Percentiles rank a stretch among this genome's conserved stretches.
Conservation (phyloP, 179 eudicot species). For the Amaranthus tricolor region DNA sequence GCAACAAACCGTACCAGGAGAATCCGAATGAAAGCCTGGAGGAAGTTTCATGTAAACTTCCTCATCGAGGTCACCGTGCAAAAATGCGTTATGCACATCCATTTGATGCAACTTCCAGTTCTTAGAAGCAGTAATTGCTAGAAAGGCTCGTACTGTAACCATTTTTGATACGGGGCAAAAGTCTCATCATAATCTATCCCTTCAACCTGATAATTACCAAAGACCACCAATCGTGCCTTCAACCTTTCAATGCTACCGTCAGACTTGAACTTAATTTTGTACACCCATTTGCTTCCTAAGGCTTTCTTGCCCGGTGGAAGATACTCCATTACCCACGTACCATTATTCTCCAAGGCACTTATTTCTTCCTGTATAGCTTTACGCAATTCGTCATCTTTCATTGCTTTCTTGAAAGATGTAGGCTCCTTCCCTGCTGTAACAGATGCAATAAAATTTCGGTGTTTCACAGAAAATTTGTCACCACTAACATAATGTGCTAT, state of each 20-base stretch:
- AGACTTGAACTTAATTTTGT: background rate
- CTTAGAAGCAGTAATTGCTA: background rate
- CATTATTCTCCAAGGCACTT: too few species aligned
- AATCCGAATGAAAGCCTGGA: background rate
- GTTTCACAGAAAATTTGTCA: background rate
- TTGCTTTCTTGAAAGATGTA: too few species aligned
- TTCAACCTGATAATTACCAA: too few species aligned
- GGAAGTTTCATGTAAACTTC: conserved; percentile 11
- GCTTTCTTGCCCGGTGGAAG: too few species aligned
- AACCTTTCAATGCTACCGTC: background rate
- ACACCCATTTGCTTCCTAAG: too few species aligned
- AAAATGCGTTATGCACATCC: conserved; percentile 5
- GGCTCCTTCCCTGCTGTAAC: background rate
- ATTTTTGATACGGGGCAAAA: too few species aligned
- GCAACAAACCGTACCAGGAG: background rate
- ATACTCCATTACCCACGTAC: too few species aligned
- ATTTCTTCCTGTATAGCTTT: too few species aligned
- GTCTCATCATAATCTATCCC: too few species aligned
- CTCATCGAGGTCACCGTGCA: conserved; percentile 5
- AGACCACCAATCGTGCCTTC: background rate
- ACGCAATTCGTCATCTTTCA: too few species aligned
- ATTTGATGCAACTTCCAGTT: background rate
- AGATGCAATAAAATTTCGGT: background rate
- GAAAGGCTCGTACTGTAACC: background rate
- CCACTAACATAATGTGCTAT: background rate